Base-by-base conservation (phyloP, 78 protist species). In the Chrysochromulina tobinii region DNA sequence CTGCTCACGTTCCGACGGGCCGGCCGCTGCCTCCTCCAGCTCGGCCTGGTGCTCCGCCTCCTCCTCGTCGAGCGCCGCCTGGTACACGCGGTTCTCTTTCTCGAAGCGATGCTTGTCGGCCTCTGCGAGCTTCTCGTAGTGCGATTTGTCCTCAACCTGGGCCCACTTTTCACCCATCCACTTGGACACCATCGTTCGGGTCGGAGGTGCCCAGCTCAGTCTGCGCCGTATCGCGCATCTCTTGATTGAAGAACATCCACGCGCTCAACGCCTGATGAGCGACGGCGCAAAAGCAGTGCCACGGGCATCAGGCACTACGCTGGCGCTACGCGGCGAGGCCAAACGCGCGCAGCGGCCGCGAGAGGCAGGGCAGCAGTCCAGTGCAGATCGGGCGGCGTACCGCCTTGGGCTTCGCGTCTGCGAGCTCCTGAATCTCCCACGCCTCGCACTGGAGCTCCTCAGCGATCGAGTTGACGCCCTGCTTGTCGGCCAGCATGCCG, bases 401-500 rank as follows among this genome's bases (percentile, higher is more conserved):
- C 61, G 58, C 87, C 17, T 54, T 79, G 25, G 61, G 64, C 87
- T 79, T 54, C 7, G 58, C 64, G 38, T 38, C 38, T 38, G 38
- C 38, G 23, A 79, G 25, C 64, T 59, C 38, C 51, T 12, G 27
- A 23, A 79, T 50, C 3, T 54, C 64, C 5, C 0, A 2, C 27
- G 4, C 64, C 20, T 54, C 87, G n/a, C 2, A 2, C 4, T 75
- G 58, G 5, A 75, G 15, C 61, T 79, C 64, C 17, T 6, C 64
- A 1, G 87, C 87, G n/a, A 79, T 79, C 5, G 87, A 23, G 64
- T 79, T 79, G 50, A 25, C 64, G 51, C 21, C 1, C 59, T 51
- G 61, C 64, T 54, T 54, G 87, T 79, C 87, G 5, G 61, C 61
- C 12, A 79, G 87, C 87, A 79, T 79, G 27, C 87, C 87, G 87